These are phyloP conservation scores for Astrephomene gubernaculifera DNA, from an alignment of 139 green algal genomes.

Conservation along the genomic window DNA sequence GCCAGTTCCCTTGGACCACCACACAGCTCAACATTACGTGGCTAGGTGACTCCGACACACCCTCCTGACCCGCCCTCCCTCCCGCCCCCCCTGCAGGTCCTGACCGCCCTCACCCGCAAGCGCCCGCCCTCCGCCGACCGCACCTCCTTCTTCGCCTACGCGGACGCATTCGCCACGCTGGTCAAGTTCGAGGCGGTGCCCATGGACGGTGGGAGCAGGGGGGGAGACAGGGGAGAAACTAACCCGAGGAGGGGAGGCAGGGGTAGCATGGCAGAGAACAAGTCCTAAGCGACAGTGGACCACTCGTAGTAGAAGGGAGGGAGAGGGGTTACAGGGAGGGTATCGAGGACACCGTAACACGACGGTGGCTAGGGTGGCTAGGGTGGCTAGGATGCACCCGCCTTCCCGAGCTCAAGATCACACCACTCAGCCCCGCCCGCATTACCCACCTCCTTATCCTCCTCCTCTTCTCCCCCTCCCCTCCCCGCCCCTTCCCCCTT, in stretches of 20 bases:
- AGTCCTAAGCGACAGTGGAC: no score
- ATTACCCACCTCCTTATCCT: background rate
- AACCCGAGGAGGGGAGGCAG: background rate
- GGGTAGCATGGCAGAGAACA: background rate
- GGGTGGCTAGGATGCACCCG: no score
- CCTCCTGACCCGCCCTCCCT: background rate
- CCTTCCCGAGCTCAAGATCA: no score
- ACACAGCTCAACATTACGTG: no score
- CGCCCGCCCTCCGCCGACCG: slow-evolving; percentile 56
- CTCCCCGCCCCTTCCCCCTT: background rate
- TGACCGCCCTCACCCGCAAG: slow-evolving; percentile 70
- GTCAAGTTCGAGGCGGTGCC: slow-evolving; percentile 61
- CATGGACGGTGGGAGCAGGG: slow-evolving; percentile 53
- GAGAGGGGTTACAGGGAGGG: no score
- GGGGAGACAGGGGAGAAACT: background rate
- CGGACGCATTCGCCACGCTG: slow-evolving; percentile 74
- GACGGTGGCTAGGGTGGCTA: no score
- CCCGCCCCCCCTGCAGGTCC: slow-evolving; percentile 50
- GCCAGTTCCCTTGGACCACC: no score
- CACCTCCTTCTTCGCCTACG: slow-evolving; percentile 72
- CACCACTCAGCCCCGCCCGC: no score
- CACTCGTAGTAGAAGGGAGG: no score
- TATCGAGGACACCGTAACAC: no score
- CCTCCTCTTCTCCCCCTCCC: background rate
- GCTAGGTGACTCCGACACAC: no score